Conservation (phyloP, 345 rosid species). For the Mangifera indica region DNA sequence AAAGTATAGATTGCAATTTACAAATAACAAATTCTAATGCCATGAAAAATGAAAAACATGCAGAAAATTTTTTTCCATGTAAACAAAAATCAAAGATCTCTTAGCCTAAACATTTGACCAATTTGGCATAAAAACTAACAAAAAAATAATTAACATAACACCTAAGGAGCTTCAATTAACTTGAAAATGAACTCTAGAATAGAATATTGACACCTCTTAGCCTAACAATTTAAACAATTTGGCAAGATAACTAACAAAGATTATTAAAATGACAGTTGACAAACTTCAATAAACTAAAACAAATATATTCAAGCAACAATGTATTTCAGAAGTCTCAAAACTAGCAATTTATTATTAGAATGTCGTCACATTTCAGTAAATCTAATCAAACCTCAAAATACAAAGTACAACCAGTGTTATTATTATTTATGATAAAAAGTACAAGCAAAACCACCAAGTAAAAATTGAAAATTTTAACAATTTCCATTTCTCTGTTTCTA, state of each 20-base stretch:
- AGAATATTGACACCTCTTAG: neutral
- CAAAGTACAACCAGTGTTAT: neutral
- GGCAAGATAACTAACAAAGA: neutral
- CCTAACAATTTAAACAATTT: neutral
- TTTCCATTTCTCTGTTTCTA: neutral
- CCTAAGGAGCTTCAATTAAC: neutral
- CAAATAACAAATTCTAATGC: neutral
- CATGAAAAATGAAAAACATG: neutral
- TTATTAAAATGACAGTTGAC: neutral
- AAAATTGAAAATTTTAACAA: neutral
- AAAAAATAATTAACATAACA: neutral
- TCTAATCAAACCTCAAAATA: neutral
- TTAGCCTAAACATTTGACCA: neutral
- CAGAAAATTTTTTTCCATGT: neutral
- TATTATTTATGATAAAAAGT: neutral
- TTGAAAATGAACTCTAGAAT: neutral
- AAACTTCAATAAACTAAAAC: neutral
- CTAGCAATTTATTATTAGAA: neutral
- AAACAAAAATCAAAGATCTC: neutral
- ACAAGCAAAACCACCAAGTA: neutral
- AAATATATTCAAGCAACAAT: neutral
- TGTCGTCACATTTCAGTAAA: neutral
- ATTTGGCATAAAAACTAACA: neutral
- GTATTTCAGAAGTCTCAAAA: conserved; percentile 1
- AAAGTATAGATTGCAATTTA: neutral